Evolutionary conservation across 2,329 filamentous ascomycete species (phyloP).

Genomic region (Fusarium sp.): DNA sequence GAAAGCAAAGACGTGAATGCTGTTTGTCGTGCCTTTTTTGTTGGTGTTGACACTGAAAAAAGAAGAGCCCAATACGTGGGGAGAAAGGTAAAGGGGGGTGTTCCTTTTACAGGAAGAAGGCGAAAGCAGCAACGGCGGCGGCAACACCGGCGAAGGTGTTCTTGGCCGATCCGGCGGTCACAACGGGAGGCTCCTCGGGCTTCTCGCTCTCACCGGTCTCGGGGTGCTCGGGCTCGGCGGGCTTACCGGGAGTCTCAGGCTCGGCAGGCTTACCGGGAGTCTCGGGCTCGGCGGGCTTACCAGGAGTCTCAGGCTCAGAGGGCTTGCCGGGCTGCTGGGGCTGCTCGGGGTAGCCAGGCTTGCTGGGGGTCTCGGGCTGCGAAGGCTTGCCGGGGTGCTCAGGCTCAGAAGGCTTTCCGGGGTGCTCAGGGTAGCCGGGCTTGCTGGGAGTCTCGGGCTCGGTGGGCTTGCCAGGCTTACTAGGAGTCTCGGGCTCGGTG

Average conservation of each 20-base stretch:
- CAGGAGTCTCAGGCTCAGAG: too few species aligned
- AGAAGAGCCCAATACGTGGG: constrained; percentile 1
- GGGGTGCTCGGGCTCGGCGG: not conserved
- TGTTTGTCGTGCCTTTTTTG: constrained; percentile 3
- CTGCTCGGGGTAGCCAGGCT: not conserved
- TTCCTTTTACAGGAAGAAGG: constrained; percentile 43
- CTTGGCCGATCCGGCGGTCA: constrained; percentile 43
- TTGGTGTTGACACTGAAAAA: not conserved
- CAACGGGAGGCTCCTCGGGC: constrained; percentile 28
- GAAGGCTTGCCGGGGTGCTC: not conserved
- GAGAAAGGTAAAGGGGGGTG: not conserved
- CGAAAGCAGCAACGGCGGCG: constrained; percentile 40
- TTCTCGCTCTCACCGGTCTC: constrained; percentile 6
- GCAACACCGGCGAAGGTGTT: constrained; percentile 42
- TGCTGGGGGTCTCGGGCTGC: not conserved
- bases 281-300: constrained; percentile 2
- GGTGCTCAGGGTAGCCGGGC: not conserved
- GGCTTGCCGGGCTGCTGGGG: too few species aligned
- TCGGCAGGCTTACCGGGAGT: constrained; percentile 1
- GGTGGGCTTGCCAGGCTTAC: not conserved
- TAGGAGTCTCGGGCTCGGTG: constrained; percentile 1
- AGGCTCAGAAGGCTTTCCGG: not conserved
- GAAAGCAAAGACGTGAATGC: constrained; percentile 13
- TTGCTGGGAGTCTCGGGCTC: not conserved
- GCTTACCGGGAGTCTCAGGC: not conserved